phyloP scores from a whole-genome alignment of 371 early-diverging fungal genomes.

The Chytridiales sp. region DNA sequence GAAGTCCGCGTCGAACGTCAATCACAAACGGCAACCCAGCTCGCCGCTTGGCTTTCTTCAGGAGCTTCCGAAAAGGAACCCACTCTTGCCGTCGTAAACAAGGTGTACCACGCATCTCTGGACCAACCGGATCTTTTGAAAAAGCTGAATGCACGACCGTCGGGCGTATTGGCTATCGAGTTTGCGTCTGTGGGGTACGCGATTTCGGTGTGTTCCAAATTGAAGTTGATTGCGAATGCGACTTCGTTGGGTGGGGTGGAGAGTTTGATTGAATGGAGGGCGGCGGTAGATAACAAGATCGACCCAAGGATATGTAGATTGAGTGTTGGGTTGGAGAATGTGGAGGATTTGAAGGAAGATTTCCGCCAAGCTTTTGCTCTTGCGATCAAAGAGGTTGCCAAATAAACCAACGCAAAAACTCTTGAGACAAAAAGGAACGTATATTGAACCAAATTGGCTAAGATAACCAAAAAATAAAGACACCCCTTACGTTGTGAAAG shows the following conservation, averaged over 20 bases:
- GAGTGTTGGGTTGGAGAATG: constrained; percentile 64
- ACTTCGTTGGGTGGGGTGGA: constrained; percentile 70
- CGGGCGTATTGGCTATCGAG: constrained; percentile 37
- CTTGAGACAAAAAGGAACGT: no score
- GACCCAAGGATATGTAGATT: constrained; percentile 55
- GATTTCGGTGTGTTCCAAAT: constrained; percentile 19
- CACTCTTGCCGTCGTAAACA: constrained; percentile 18
- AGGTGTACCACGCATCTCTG: constrained; percentile 40
- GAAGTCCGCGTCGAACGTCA: constrained; percentile 47
- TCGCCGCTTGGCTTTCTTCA: constrained; percentile 40
- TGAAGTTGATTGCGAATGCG: constrained; percentile 44
- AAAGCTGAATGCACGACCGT: constrained; percentile 20
- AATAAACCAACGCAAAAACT: no score
- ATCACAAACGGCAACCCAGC: constrained; percentile 36
- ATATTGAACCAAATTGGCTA: no score
- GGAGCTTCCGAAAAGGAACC: constrained; percentile 13
- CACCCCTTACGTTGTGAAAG: no score
- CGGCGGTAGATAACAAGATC: constrained; percentile 45
- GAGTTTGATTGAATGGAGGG: constrained; percentile 61
- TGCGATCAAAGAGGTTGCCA: no score
- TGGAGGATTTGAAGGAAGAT: constrained; percentile 62
- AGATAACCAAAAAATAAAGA: no score
- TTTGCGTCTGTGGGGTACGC: constrained; percentile 28
- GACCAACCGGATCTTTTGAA: constrained; percentile 29
- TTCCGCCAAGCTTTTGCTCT: constrained; percentile 30